Conservation (phyloP, 345 rosid genomes). For the Eutrema heterophyllum region DNA sequence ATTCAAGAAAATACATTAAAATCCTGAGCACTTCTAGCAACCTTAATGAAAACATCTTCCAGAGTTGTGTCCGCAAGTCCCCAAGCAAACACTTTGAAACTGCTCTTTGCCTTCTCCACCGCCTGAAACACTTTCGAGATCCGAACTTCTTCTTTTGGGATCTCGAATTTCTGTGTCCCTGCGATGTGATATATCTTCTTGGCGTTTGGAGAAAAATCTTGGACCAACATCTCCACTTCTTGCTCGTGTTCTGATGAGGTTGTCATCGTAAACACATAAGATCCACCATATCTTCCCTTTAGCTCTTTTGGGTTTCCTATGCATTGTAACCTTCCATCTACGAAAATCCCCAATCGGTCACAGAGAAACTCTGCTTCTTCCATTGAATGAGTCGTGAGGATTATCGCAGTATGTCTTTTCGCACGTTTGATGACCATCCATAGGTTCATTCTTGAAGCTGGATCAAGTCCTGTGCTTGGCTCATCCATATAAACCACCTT, state of each 20-base stretch:
- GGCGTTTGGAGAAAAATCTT: constrained; percentile 50
- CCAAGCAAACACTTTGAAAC: constrained; percentile 80
- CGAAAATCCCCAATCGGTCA: constrained; percentile 82
- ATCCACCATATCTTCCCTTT: constrained; percentile 80
- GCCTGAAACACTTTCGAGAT: constrained; percentile 66
- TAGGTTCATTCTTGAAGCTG: constrained; percentile 78
- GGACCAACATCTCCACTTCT: constrained; percentile 65
- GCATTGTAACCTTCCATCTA: constrained; percentile 81
- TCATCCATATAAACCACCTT: constrained; percentile 98
- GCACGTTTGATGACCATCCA: constrained; percentile 89
- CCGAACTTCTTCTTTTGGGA: constrained; percentile 66
- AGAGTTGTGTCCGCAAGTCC: constrained; percentile 86
- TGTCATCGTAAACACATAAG: constrained; percentile 78
- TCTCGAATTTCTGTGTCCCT: constrained; percentile 92
- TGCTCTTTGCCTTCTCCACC: constrained; percentile 72
- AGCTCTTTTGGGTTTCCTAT: constrained; percentile 84
- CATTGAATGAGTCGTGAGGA: constrained; percentile 95
- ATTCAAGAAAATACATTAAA: constrained; percentile 33
- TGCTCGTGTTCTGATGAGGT: constrained; percentile 50
- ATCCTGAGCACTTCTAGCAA: constrained; percentile 47
- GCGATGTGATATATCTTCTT: constrained; percentile 67
- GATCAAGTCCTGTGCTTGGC: constrained; percentile 96
- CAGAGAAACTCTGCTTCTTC: constrained; percentile 96
- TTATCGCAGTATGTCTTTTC: constrained; percentile 61
- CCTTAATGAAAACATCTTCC: constrained; percentile 96